phyloP scores from a whole-genome alignment of 176 grass and related monocot species.

The Olyra latifolia region DNA sequence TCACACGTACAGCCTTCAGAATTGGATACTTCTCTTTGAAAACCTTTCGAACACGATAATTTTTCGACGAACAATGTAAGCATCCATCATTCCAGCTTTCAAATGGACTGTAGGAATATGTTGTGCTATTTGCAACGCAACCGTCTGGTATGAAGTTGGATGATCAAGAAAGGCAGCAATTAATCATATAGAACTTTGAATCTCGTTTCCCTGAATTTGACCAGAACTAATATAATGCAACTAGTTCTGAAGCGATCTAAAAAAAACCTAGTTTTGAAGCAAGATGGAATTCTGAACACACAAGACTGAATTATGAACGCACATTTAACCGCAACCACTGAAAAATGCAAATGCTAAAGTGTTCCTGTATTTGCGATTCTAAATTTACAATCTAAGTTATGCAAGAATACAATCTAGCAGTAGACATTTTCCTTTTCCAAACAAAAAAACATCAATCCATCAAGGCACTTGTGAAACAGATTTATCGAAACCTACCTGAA shows the following conservation, averaged over 20 bases:
- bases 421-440: background rate
- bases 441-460: background rate
- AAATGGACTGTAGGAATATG: background rate
- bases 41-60: background rate
- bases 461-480: background rate
- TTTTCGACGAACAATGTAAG: background rate
- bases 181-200: background rate
- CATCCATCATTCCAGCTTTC: background rate
- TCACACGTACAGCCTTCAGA: background rate
- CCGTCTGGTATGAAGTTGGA: background rate
- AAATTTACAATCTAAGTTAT: background rate
- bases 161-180: background rate
- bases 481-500: background rate
- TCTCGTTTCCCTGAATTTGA: background rate
- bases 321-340: background rate
- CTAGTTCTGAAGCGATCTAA: background rate
- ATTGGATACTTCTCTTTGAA: background rate
- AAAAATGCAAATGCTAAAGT: background rate
- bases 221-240: background rate
- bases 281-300: background rate
- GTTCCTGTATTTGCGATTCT: too few relatives aligned
- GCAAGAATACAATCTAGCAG: background rate
- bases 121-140: background rate
- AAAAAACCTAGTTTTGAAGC: background rate
- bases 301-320: background rate